Percentiles rank a stretch among this genome's conserved stretches.
Conservation (phyloP, 1,284 basidiomycete genomes). For the Termitomyces sp. region DNA sequence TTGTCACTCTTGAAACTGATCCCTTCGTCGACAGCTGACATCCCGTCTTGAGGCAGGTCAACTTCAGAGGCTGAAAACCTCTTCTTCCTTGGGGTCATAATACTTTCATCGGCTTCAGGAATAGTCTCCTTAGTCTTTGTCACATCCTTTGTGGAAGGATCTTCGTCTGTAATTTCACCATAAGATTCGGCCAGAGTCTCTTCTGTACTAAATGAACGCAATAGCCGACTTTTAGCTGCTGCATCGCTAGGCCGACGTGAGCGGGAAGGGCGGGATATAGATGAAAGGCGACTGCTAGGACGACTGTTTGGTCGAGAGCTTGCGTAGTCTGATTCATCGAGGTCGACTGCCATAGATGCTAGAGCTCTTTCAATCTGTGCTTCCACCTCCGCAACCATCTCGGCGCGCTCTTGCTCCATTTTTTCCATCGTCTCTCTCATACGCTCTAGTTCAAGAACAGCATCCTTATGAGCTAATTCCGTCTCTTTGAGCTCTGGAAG, state of each 20-base stretch:
- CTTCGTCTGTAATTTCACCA: constrained; percentile 38
- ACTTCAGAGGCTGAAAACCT: constrained; percentile 65
- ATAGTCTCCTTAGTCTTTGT: constrained; percentile 43
- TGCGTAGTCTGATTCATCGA: constrained; percentile 69
- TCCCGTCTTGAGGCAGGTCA: constrained; percentile 64
- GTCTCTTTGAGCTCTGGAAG: constrained; percentile 61
- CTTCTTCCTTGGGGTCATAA: constrained; percentile 48
- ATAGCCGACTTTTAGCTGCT: constrained; percentile 35
- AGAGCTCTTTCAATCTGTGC: constrained; percentile 81
- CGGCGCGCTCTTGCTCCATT: constrained; percentile 78
- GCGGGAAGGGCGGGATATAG: constrained; percentile 37
- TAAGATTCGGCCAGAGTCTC: constrained; percentile 68
- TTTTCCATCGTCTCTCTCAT: constrained; percentile 77
- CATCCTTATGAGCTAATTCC: constrained; percentile 68
- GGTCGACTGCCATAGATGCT: constrained; percentile 74
- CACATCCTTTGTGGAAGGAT: constrained; percentile 31
- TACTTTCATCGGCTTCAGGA: constrained; percentile 45
- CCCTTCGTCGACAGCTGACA: constrained; percentile 77
- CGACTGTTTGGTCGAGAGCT: constrained; percentile 46
- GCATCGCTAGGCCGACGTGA: constrained; percentile 57
- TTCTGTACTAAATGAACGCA: constrained; percentile 69
- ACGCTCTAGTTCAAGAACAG: constrained; percentile 59
- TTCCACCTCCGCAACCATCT: constrained; percentile 85
- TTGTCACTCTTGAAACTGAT: constrained; percentile 78
- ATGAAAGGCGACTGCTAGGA: constrained; percentile 48